These are phyloP conservation scores for Phytophthora agathidicida DNA, from an alignment of 352 stramenopile genomes.

Conservation along the genomic window DNA sequence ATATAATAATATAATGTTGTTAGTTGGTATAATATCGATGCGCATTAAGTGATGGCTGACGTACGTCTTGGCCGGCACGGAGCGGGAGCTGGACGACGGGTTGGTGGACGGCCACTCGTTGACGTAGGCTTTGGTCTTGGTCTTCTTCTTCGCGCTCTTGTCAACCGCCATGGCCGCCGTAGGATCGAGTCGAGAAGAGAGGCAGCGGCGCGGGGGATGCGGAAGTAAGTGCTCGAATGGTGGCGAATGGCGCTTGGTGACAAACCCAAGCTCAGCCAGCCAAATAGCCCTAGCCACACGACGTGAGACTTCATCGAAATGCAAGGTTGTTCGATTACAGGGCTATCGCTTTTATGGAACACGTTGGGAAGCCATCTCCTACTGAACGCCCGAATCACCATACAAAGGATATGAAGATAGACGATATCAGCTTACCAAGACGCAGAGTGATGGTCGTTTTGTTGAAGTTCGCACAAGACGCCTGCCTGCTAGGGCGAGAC, in stretches of 20 bases:
- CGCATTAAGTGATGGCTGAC: conserved; percentile 23
- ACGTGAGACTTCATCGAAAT: neutral
- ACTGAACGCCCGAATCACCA: too few relatives aligned
- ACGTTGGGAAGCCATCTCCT: too few relatives aligned
- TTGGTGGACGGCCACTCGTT: conserved; percentile 85
- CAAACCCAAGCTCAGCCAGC: conserved; percentile 40
- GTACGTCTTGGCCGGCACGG: conserved; percentile 72
- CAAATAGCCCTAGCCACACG: conserved; percentile 22
- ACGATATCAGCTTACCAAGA: neutral
- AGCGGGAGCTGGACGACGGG: conserved; percentile 77
- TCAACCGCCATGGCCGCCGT: conserved; percentile 42
- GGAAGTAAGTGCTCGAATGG: conserved; percentile 46
- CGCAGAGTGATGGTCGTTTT: conserved; percentile 28
- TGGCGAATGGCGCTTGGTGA: conserved; percentile 26
- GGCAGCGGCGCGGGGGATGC: conserved; percentile 14
- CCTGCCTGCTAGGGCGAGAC: too few relatives aligned
- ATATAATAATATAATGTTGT: too few relatives aligned
- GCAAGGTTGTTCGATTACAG: neutral
- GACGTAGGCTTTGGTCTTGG: conserved; percentile 45
- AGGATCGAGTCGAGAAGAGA: conserved; percentile 2
- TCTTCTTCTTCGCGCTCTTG: conserved; percentile 60
- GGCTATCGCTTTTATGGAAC: too few relatives aligned
- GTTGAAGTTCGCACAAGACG: conserved; percentile 26
- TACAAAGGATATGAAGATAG: neutral
- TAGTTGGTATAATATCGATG: neutral